Percentiles rank a stretch among this genome's conserved stretches.
phyloP scores from a whole-genome alignment of 2,329 filamentous ascomycete genomes.

The Westerdykella sp. region DNA sequence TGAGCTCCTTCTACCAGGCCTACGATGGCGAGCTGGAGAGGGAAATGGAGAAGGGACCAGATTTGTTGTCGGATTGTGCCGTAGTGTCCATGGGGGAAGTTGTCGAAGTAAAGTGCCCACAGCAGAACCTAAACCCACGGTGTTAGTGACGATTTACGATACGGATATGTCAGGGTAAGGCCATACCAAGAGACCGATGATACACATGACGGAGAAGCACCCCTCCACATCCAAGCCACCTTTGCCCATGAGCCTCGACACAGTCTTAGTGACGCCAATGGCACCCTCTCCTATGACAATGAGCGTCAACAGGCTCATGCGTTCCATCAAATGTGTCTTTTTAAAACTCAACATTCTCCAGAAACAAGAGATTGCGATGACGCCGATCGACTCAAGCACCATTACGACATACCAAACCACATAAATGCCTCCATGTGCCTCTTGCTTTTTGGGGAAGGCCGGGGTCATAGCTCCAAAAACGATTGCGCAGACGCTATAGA shows the following conservation, averaged over 20 bases:
- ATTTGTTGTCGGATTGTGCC: conserved; percentile 54
- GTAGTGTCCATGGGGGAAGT: conserved; percentile 47
- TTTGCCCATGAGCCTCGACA: conserved; percentile 38
- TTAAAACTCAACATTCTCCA: conserved; percentile 56
- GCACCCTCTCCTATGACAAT: conserved; percentile 63
- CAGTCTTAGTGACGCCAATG: conserved; percentile 54
- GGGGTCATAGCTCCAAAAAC: conserved; percentile 32
- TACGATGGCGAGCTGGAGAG: conserved; percentile 57
- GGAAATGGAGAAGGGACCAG: conserved; percentile 55
- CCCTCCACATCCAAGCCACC: conserved; percentile 30
- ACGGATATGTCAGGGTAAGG: neutral
- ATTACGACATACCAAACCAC: conserved; percentile 41
- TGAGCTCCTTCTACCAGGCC: conserved; percentile 59
- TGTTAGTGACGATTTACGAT: neutral
- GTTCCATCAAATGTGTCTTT: conserved; percentile 57
- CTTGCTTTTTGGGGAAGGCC: conserved; percentile 19
- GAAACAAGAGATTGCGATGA: conserved; percentile 49
- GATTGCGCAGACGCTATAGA: conserved; percentile 23
- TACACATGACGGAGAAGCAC: conserved; percentile 33
- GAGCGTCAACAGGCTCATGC: conserved; percentile 58
- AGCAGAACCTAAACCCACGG: conserved; percentile 45
- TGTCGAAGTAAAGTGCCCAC: conserved; percentile 58
- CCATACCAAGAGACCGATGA: conserved; percentile 31
- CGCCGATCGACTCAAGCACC: conserved; percentile 47
- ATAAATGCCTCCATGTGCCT: conserved; percentile 19